Conservation (phyloP, 1,284 basidiomycete genomes). For the Cerioporus squamosus region DNA sequence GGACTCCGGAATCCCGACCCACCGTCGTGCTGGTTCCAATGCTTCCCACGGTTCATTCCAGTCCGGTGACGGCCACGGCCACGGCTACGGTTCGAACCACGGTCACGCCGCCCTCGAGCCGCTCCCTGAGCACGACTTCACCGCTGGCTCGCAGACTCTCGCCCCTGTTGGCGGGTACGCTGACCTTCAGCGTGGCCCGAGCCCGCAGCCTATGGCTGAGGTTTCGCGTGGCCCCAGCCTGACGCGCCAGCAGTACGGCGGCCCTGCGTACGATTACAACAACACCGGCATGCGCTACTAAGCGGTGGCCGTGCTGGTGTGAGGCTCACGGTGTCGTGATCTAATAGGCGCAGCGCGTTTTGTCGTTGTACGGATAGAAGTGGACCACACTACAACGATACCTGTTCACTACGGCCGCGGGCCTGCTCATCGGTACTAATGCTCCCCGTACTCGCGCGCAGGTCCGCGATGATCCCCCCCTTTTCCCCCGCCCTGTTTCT, state of each 20-base stretch:
- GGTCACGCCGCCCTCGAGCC: slow-evolving; percentile 41
- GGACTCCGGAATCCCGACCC: slow-evolving; percentile 46
- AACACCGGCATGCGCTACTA: slow-evolving; percentile 31
- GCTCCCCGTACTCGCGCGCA: not conserved
- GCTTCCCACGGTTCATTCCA: slow-evolving; percentile 68
- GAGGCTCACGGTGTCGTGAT: not conserved
- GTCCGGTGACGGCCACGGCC: slow-evolving; percentile 55
- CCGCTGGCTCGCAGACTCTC: slow-evolving; percentile 60
- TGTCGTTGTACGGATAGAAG: slow-evolving; percentile 30
- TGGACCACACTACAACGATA: slow-evolving; percentile 28
- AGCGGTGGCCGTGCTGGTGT: slow-evolving; percentile 1
- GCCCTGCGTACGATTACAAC: slow-evolving; percentile 37
- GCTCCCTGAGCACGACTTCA: slow-evolving; percentile 82
- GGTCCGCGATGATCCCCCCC: slow-evolving; percentile 4
- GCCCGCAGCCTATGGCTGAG: slow-evolving; percentile 69
- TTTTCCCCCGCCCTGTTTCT: slow-evolving; percentile 4
- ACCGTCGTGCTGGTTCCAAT: slow-evolving; percentile 58
- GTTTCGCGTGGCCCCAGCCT: slow-evolving; percentile 48
- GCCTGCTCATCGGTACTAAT: not conserved
- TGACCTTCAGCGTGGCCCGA: slow-evolving; percentile 71
- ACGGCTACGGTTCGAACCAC: slow-evolving; percentile 33
- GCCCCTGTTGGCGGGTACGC: slow-evolving; percentile 79
- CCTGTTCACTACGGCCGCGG: slow-evolving; percentile 18
- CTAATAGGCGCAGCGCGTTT: slow-evolving; percentile 21
- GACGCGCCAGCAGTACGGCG: slow-evolving; percentile 55